These are phyloP conservation scores for Ogataea salicorniae DNA, from an alignment of 805 yeast species.

Conservation along the genomic window DNA sequence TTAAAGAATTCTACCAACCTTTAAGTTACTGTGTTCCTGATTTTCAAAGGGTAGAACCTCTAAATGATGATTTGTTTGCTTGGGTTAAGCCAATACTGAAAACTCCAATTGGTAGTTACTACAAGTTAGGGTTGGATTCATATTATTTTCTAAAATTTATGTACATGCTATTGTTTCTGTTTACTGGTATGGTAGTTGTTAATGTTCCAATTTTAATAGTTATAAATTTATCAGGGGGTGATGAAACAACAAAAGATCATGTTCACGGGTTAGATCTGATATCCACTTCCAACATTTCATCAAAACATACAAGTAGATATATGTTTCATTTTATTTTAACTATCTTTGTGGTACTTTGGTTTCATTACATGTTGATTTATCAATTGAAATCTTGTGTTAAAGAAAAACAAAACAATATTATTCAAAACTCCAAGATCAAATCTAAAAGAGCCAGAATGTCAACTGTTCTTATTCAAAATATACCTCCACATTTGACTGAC, in stretches of 20 bases:
- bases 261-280: slow-evolving; percentile 56
- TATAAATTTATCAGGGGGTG: slow-evolving; percentile 46
- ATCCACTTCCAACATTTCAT: slow-evolving; percentile 67
- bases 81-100: slow-evolving; percentile 48
- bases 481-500: slow-evolving; percentile 35
- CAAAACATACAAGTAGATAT: slow-evolving; percentile 42
- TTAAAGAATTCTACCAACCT: slow-evolving; percentile 50
- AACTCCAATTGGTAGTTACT: slow-evolving; percentile 37
- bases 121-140: slow-evolving; percentile 62
- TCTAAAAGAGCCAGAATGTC: slow-evolving; percentile 20
- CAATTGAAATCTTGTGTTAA: slow-evolving; percentile 52
- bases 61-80: slow-evolving; percentile 40
- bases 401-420: slow-evolving; percentile 41
- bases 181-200: slow-evolving; percentile 45
- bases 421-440: slow-evolving; percentile 19
- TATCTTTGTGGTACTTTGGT: slow-evolving; percentile 46
- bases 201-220: slow-evolving; percentile 61
- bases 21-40: slow-evolving; percentile 40
- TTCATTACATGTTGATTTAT: slow-evolving; percentile 48
- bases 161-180: slow-evolving; percentile 44
- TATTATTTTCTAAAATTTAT: slow-evolving; percentile 67
- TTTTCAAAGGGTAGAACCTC: slow-evolving; percentile 33
- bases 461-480: slow-evolving; percentile 38
- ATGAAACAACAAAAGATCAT: slow-evolving; percentile 8
- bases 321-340: slow-evolving; percentile 62